phyloP scores from a whole-genome alignment of 768 basidiomycete species.

The Saitozyma sp. region DNA sequence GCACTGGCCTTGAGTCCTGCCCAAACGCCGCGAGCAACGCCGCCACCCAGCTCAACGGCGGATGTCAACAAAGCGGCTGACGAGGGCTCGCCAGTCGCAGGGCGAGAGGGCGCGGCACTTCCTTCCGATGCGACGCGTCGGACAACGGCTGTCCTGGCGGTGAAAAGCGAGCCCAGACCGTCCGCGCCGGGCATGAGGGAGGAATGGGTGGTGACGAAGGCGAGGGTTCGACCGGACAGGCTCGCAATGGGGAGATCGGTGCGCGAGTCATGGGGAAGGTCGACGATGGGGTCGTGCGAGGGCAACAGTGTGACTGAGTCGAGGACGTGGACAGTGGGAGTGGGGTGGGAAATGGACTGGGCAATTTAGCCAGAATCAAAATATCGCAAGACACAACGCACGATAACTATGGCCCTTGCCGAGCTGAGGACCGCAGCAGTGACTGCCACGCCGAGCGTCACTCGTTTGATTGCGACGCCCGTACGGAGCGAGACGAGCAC shows the following conservation, averaged over 20 bases:
- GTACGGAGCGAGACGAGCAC: slow-evolving; percentile 21
- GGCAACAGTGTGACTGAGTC: slow-evolving; percentile 15
- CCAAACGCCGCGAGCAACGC: slow-evolving; percentile 45
- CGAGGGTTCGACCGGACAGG: slow-evolving; percentile 32
- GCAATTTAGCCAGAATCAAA: not conserved
- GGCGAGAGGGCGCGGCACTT: slow-evolving; percentile 1
- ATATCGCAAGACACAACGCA: slow-evolving; percentile 1
- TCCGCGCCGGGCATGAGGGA: slow-evolving; percentile 27
- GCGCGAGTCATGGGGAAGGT: slow-evolving; percentile 10
- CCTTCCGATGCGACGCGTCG: not conserved
- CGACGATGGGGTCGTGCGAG: slow-evolving; percentile 5
- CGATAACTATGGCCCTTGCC: slow-evolving; percentile 22
- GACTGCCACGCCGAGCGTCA: slow-evolving; percentile 18
- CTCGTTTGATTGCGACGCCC: slow-evolving; percentile 20
- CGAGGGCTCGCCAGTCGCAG: not conserved
- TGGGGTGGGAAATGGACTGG: slow-evolving; percentile 25
- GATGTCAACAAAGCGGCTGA: slow-evolving; percentile 24
- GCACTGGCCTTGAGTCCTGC: slow-evolving; percentile 46
- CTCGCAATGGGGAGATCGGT: slow-evolving; percentile 24
- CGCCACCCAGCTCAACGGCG: slow-evolving; percentile 40
- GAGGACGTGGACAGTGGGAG: slow-evolving; percentile 26
- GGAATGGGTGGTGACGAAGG: slow-evolving; percentile 22
- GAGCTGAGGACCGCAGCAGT: slow-evolving; percentile 13
- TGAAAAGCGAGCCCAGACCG: slow-evolving; percentile 36
- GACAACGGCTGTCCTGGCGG: slow-evolving; percentile 1